phyloP scores from a whole-genome alignment of 1,284 basidiomycete species.

The Exsudoporus floridanus region DNA sequence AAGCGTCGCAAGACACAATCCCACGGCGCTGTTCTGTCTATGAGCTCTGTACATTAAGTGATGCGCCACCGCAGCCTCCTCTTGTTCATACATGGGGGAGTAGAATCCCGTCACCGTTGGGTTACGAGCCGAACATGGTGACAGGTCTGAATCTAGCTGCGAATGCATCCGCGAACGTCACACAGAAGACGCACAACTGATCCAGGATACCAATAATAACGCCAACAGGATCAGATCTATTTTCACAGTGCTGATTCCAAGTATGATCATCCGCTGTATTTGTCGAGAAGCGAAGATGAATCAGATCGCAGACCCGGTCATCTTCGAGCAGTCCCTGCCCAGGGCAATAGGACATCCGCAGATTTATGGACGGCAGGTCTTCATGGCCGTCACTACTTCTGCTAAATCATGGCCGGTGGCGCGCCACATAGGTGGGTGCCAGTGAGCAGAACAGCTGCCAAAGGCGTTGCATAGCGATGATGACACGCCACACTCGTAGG shows the following conservation, averaged over 20 bases:
- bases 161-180: not conserved
- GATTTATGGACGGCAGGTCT: not conserved
- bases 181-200: not conserved
- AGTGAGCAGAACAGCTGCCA: not conserved
- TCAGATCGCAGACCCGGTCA: slow-evolving; percentile 5
- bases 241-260: not conserved
- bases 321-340: not conserved
- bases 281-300: slow-evolving; percentile 2
- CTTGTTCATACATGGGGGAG: not conserved
- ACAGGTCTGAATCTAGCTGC: slow-evolving; percentile 1
- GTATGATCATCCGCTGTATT: slow-evolving; percentile 8
- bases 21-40: slow-evolving; percentile 14
- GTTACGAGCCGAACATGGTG: not conserved
- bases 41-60: slow-evolving; percentile 7
- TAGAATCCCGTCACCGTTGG: slow-evolving; percentile 5
- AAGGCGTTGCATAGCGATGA: slow-evolving; percentile 4
- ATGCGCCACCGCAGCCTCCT: slow-evolving; percentile 30
- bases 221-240: not conserved
- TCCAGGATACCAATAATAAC: not conserved
- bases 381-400: too few species aligned
- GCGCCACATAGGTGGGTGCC: slow-evolving; percentile 17
- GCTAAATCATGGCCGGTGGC: slow-evolving; percentile 12
- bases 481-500: slow-evolving; percentile 8
- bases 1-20: slow-evolving; percentile 1
- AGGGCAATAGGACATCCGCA: not conserved